These are phyloP conservation scores for Firmiana major DNA, from an alignment of 345 rosid genomes.

Conservation along the genomic window DNA sequence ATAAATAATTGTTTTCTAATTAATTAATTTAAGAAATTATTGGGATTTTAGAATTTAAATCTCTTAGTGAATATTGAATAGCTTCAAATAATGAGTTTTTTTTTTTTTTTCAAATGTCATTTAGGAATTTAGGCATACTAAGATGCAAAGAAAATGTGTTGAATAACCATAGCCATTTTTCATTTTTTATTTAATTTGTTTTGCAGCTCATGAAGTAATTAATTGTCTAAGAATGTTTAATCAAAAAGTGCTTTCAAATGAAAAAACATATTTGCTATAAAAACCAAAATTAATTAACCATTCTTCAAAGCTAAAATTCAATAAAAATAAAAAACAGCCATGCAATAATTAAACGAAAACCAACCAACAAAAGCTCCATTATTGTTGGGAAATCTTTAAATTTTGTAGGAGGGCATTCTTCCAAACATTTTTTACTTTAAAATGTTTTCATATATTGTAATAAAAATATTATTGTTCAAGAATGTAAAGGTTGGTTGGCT, in stretches of 20 bases:
- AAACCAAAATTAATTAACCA: background rate
- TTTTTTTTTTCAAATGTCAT: background rate
- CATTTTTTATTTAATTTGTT: background rate
- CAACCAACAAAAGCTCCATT: background rate
- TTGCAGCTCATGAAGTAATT: background rate
- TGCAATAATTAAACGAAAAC: slow-evolving; percentile 1
- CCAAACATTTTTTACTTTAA: slow-evolving; percentile 9
- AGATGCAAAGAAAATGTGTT: background rate
- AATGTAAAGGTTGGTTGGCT: background rate
- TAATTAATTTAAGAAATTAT: no score
- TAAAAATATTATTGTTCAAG: background rate
- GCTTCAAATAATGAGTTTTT: background rate
- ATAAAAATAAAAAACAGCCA: background rate
- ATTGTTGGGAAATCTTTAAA: background rate
- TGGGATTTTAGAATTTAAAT: no score
- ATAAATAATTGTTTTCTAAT: background rate
- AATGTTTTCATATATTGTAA: background rate
- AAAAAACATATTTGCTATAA: background rate
- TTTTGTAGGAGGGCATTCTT: background rate
- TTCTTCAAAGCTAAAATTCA: background rate
- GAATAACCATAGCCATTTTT: background rate
- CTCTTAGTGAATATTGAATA: background rate
- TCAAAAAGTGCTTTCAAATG: background rate
- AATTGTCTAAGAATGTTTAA: background rate
- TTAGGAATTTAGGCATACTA: background rate